Evolutionary conservation across 148 eudicot species (phyloP).

Genomic region (Rhododendron simsii): DNA sequence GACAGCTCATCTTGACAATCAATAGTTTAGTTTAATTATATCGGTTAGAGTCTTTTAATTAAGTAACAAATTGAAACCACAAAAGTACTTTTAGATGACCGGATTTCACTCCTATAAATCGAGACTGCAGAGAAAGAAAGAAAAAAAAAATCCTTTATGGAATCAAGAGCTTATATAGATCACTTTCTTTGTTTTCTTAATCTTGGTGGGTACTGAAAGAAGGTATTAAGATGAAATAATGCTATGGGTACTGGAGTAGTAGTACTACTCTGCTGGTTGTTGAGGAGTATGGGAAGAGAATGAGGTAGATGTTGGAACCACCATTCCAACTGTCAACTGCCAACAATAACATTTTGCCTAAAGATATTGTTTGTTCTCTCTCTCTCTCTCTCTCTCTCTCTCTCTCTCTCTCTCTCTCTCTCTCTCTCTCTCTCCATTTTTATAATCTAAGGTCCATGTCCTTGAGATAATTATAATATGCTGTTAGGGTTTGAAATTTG

Average conservation of each 20-base stretch:
- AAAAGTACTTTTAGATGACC: not conserved
- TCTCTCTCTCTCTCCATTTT: not conserved
- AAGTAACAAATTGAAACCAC: not conserved
- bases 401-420: not conserved
- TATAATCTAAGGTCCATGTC: not conserved
- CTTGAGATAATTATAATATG: not conserved
- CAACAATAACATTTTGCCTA: not conserved
- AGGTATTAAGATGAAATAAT: not conserved
- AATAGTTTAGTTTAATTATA: too few species aligned
- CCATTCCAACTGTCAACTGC: slow-evolving; percentile 1
- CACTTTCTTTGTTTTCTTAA: not conserved
- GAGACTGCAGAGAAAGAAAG: not conserved
- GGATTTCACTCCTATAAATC: not conserved
- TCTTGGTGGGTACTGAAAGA: not conserved
- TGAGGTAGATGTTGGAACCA: slow-evolving; percentile 1
- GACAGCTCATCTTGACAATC: too few species aligned
- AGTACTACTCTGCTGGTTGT: not conserved
- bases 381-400: not conserved
- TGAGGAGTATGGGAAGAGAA: not conserved
- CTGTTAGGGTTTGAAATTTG: not conserved
- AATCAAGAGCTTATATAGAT: not conserved
- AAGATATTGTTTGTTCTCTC: not conserved
- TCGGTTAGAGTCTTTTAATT: not conserved
- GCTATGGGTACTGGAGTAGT: not conserved
- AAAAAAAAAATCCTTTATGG: not conserved